These are phyloP conservation scores for Calocera cornea DNA, from an alignment of 768 basidiomycete genomes.

Conservation along the genomic window DNA sequence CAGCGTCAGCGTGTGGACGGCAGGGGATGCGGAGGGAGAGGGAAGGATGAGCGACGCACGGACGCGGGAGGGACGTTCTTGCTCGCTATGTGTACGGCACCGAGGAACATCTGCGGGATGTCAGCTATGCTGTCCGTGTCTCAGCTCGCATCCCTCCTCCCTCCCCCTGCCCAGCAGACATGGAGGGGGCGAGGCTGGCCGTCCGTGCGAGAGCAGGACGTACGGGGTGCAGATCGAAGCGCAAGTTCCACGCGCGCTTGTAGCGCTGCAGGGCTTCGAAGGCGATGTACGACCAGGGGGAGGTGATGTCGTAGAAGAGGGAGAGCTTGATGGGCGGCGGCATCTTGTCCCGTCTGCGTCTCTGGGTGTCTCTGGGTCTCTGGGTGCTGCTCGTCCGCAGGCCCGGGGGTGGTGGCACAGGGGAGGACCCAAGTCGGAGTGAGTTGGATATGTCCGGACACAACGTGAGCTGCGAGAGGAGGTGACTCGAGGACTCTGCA, in stretches of 20 bases:
- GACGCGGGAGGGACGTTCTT: not conserved
- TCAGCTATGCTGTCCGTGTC: too few relatives aligned
- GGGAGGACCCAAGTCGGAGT: too few relatives aligned
- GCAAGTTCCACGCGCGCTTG: not conserved
- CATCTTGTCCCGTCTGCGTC: not conserved
- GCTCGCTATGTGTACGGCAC: not conserved
- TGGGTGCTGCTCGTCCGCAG: too few relatives aligned
- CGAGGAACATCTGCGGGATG: not conserved
- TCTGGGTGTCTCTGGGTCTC: too few relatives aligned
- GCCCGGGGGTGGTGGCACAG: too few relatives aligned
- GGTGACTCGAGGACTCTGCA: too few relatives aligned
- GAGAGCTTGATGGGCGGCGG: not conserved
- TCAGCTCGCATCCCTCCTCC: not conserved
- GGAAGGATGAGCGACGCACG: not conserved
- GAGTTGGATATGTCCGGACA: too few relatives aligned
- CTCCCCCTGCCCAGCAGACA: not conserved
- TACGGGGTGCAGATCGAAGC: not conserved
- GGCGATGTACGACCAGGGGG: constrained; percentile 6
- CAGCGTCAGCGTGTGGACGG: too few relatives aligned
- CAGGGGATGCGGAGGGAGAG: not conserved
- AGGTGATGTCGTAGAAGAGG: constrained; percentile 16
- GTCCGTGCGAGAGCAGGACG: not conserved
- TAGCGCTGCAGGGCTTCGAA: constrained; percentile 8
- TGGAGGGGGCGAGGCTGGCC: not conserved
- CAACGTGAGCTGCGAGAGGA: too few relatives aligned